Base-by-base conservation (phyloP, 176 grass and related monocot genomes). In the Carex kokanica region DNA sequence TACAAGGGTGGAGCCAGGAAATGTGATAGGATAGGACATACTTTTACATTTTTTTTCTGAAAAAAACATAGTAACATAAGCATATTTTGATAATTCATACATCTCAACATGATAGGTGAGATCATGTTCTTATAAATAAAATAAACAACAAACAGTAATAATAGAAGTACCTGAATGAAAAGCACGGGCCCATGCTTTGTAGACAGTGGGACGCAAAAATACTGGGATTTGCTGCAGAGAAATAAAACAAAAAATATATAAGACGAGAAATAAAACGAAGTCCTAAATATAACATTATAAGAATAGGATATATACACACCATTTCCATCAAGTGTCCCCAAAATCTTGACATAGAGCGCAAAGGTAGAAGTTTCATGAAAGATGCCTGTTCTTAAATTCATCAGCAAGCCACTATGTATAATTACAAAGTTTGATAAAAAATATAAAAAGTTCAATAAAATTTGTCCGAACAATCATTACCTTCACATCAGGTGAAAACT, bases 261-360 rank as follows among this genome's bases (percentile, higher is more conserved):
- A 17, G 21, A 20, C 15, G 2, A 80, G 70, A 4, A 82, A 61
- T 12, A 34, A 16, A 78, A 49, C 7, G 23, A 54, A 68, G 27
- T 67, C 5, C 2, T 60, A 12, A 55, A 43, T 31, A 13, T 57
- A 32, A 83, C 2, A 70, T 71, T 15, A 84, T 52, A 51, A 23
- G 41, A 3, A 70, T 51, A 83, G 43, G n/a, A 77, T 5, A 77
- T 8, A 82, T 59, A 86, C 91, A 5, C 52, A 97, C 94, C 88
- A 92, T 81, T 90, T 84, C 86, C 86, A 94, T 97, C 71, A 97
- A 88, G 74, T 67, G 89, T 72, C 92, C 94, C 94, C 94, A 94
- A 56, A 88, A 83, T 69, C 94, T 84, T 38, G 94, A 97, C 66
- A 97, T 88, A 6, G 91, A 89, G 49, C 94, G 94, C 75, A 97